phyloP scores from a whole-genome alignment of 495 filamentous ascomycete genomes.

The Pyrenopolyporus hunteri region DNA sequence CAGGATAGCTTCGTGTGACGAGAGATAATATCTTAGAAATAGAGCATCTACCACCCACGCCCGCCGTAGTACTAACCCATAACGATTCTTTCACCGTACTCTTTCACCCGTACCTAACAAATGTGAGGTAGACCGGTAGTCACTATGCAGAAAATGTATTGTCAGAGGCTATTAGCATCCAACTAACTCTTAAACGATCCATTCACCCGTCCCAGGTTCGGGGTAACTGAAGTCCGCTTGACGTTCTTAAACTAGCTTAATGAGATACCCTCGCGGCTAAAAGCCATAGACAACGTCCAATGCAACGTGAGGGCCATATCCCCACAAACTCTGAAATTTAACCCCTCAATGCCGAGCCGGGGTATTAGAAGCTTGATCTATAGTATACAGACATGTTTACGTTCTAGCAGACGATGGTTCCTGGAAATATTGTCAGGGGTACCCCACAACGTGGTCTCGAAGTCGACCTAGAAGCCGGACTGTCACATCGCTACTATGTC shows the following conservation, averaged over 20 bases:
- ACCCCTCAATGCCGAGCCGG: constrained; percentile 38
- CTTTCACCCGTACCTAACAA: too few species aligned
- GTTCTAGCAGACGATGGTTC: constrained; percentile 9
- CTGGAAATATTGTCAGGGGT: neutral
- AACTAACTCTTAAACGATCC: constrained; percentile 7
- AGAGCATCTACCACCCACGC: too few species aligned
- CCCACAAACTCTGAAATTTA: constrained; percentile 5
- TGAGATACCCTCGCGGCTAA: constrained; percentile 29
- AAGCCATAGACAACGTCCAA: neutral
- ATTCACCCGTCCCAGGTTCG: constrained; percentile 28
- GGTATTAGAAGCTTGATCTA: constrained; percentile 20
- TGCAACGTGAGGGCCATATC: constrained; percentile 16
- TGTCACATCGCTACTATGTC: constrained; percentile 17
- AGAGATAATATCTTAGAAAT: too few species aligned
- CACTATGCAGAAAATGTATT: neutral
- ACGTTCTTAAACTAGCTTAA: constrained; percentile 13
- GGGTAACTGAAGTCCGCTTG: constrained; percentile 3
- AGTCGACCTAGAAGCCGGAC: constrained; percentile 11
- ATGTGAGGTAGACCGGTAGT: too few species aligned
- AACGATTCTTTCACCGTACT: too few species aligned
- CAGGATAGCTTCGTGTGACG: too few species aligned
- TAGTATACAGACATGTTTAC: neutral
- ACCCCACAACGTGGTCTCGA: constrained; percentile 24
- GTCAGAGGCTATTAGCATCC: neutral
- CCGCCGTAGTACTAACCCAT: too few species aligned